Percentiles rank a stretch among this genome's conserved stretches.
These are phyloP conservation scores for Talaromyces sp. DNA, from an alignment of 2,329 filamentous ascomycete genomes.

Conservation along the genomic window DNA sequence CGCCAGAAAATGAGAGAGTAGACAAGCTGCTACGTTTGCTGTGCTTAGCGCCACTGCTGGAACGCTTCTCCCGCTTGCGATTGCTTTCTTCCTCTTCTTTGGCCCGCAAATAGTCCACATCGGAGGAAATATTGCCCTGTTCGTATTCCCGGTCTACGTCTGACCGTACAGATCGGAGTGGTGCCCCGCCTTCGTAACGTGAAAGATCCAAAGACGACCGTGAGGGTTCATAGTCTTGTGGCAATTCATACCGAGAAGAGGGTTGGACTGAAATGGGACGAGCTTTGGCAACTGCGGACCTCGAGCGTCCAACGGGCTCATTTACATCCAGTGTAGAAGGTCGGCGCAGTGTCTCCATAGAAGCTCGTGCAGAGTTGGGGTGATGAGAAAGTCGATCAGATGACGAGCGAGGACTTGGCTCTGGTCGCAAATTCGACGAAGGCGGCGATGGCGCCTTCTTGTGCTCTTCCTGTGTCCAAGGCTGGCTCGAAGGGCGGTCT, in stretches of 20 bases:
- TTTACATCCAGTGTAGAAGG: conserved; percentile 64
- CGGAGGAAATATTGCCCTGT: conserved; percentile 68
- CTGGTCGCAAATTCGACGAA: conserved; percentile 39
- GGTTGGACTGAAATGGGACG: conserved; percentile 83
- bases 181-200: conserved; percentile 39
- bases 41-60: conserved; percentile 62
- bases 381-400: conserved; percentile 56
- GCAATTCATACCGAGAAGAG: conserved; percentile 78
- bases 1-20: conserved; percentile 68
- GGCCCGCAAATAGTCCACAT: conserved; percentile 79
- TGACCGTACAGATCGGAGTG: conserved; percentile 37
- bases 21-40: conserved; percentile 74
- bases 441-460: conserved; percentile 38
- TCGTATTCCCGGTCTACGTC: conserved; percentile 40
- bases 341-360: conserved; percentile 67
- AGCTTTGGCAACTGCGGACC: conserved; percentile 66
- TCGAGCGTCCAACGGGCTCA: conserved; percentile 61
- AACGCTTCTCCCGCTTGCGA: conserved; percentile 57
- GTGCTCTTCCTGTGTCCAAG: conserved; percentile 40
- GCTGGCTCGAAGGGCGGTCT: conserved; percentile 54
- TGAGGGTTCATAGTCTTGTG: conserved; percentile 73
- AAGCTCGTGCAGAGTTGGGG: conserved; percentile 64
- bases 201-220: conserved; percentile 42
- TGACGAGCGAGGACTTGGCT: conserved; percentile 55
- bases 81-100: conserved; percentile 69